These are phyloP conservation scores for Aspergillus conjunctus DNA, from an alignment of 495 filamentous ascomycete genomes.

Conservation along the genomic window DNA sequence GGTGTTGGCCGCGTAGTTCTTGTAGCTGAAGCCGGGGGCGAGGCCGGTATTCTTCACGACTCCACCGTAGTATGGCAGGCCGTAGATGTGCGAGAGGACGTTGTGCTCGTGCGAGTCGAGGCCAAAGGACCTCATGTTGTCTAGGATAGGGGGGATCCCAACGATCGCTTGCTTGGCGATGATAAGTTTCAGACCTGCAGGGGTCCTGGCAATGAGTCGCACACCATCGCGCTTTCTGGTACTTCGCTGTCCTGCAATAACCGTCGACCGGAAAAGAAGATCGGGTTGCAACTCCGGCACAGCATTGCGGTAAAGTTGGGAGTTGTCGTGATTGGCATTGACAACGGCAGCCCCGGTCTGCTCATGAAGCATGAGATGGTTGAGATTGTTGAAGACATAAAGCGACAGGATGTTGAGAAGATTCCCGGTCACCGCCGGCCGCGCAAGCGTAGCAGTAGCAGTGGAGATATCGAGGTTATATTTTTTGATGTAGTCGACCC, in stretches of 20 bases:
- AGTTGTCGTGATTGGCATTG: neutral
- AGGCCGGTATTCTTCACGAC: slow-evolving; percentile 15
- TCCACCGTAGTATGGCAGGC: slow-evolving; percentile 23
- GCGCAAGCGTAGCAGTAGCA: slow-evolving; percentile 17
- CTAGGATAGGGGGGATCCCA: slow-evolving; percentile 34
- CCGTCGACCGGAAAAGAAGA: slow-evolving; percentile 22
- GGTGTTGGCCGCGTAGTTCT: slow-evolving; percentile 33
- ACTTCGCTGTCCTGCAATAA: slow-evolving; percentile 29
- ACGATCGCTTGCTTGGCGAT: slow-evolving; percentile 47
- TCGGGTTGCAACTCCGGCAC: slow-evolving; percentile 7
- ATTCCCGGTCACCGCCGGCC: slow-evolving; percentile 36
- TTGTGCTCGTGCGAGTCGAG: slow-evolving; percentile 34
- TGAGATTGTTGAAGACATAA: slow-evolving; percentile 22
- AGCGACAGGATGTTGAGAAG: slow-evolving; percentile 29
- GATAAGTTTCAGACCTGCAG: slow-evolving; percentile 42
- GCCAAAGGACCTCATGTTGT: slow-evolving; percentile 39
- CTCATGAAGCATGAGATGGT: neutral
- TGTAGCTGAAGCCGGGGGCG: slow-evolving; percentile 22
- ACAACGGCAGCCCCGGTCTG: neutral
- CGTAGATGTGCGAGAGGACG: slow-evolving; percentile 42
- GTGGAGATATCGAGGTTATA: slow-evolving; percentile 35
- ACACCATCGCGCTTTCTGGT: slow-evolving; percentile 31
- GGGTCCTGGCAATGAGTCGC: slow-evolving; percentile 34
- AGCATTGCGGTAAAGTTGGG: slow-evolving; percentile 8
- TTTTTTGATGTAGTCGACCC: slow-evolving; percentile 47